Base-by-base conservation (phyloP, 1,139 yeast species). In the Suhomyces anneliseae region DNA sequence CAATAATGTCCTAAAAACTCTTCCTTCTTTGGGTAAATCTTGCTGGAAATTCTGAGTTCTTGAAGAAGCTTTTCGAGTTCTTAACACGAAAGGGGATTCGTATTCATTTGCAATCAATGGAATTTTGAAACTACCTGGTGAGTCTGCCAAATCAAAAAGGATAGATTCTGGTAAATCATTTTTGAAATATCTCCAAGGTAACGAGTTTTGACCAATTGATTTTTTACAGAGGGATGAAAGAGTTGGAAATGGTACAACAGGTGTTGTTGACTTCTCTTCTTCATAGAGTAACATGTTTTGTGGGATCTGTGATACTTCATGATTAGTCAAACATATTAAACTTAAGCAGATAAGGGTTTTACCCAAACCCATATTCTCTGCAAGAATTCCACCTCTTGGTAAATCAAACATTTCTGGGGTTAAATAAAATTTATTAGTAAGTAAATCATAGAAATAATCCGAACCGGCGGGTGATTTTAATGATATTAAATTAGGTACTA, bases 311-410 rank as follows among this genome's bases (percentile, higher is more conserved):
- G 87, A 71, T 6, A 74, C 59, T 45, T 84, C 85, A 56, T 63
- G 68, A 52, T 76, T 80, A 0, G 90, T 79, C 8, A 77, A 58
- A 53, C 85, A 78, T 0, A 85, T 72, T 40, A 85, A 66, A 7
- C 87, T 82, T 15, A 85, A 62, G 54, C 89, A 83, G 5, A 85
- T 85, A 38, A 82, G 69, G 0, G 90, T 85, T 58, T 85, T 85
- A 0, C 92, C 92, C 14, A 84, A 64, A 0, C 90, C 92, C 90
- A 85, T 85, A 74, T 83, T 84, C 54, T 85, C 92, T 0, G 89
- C 89, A 10, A 85, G 64, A 2, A 85, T 82, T 0, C 90, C 92
- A 12, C 90, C 90, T 52, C 76, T 63, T 0, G 87, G 83, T 4
- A 80, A 65, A 19, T 57, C 53, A 55, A 72, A 79, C 2, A 63